Evolutionary conservation across 2,329 filamentous ascomycete genomes (phyloP), one percentile per base, ranked within the genome.

Genomic region (Aspergillus tubingensis): DNA sequence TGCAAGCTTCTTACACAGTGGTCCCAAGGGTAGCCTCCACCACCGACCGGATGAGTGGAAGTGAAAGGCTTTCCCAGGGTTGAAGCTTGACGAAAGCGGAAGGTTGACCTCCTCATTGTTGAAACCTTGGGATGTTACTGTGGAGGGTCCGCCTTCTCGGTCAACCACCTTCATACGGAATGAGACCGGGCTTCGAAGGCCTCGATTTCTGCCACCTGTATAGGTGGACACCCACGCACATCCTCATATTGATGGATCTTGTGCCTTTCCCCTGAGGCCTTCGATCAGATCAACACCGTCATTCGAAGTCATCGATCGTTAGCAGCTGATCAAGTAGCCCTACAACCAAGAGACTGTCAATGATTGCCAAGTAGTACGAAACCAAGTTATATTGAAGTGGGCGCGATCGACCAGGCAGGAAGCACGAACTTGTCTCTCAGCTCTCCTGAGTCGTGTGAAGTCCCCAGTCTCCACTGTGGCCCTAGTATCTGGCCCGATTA

Each of bases 351-450:
- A 25, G 41, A 55, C 38, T 17, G 17, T 55, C 39, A 27, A 57
- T 32, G 54, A 54, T 38, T 53, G 21, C 23, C 50, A 54, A 48
- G 23, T 48, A 59, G 39, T 15, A 32, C 30, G 50, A 59, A 53
- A 54, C 41, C 51, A 54, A 41, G 44, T 53, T 21, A 25, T 49
- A 21, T 44, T 39, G 39, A 25, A 36, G 27, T 23, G 49, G 57
- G 44, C n/a, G 36, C n/a, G 54, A 57, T 57, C 54, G 27, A 32
- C 54, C 15, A 57, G 10, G 19, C 30, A 41, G 6, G 6, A 19
- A 53, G 21, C 32, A 23, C 13, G 44, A 49, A 15, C 21, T 50
- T 25, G 27, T 17, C 47, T 15, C 32, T 36, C 32, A 13, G 11
- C 8, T 50, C 15, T 17, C 25, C 25, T 50, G 25, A 17, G 4